These are phyloP conservation scores for Aspergillus puulaauensis DNA, from an alignment of 2,329 filamentous ascomycete genomes.

Conservation along the genomic window DNA sequence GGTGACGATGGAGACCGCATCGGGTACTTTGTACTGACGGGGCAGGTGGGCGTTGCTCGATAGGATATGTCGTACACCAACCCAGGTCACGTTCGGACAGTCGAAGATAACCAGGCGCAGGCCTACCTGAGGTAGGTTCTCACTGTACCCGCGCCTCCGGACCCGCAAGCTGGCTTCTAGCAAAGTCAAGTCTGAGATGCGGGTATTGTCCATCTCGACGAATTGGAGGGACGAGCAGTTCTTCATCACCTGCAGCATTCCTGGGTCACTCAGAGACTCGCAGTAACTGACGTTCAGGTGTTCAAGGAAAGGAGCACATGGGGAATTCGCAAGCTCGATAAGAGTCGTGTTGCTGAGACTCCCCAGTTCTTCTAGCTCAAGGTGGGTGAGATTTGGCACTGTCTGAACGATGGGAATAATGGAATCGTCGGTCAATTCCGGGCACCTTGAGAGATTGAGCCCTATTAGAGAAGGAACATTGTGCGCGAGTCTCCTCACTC, in stretches of 20 bases:
- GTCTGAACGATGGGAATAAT: slow-evolving; percentile 72
- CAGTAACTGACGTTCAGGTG: slow-evolving; percentile 91
- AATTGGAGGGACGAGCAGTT: slow-evolving; percentile 67
- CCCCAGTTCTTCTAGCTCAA: slow-evolving; percentile 85
- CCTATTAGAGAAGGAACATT: slow-evolving; percentile 79
- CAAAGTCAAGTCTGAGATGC: slow-evolving; percentile 81
- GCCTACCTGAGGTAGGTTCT: slow-evolving; percentile 56
- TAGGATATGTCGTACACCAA: slow-evolving; percentile 81
- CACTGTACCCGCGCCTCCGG: slow-evolving; percentile 60
- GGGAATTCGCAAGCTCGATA: slow-evolving; percentile 71
- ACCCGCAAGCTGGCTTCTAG: slow-evolving; percentile 82
- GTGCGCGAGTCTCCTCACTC: slow-evolving; percentile 69
- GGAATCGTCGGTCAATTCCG: slow-evolving; percentile 69
- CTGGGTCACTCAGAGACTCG: slow-evolving; percentile 76
- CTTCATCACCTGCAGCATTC: slow-evolving; percentile 80
- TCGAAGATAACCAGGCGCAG: slow-evolving; percentile 84
- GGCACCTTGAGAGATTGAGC: slow-evolving; percentile 77
- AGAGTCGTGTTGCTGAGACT: slow-evolving; percentile 74
- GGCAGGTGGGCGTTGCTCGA: slow-evolving; percentile 77
- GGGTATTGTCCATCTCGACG: slow-evolving; percentile 90
- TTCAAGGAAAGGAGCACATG: slow-evolving; percentile 68
- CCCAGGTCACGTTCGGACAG: slow-evolving; percentile 90
- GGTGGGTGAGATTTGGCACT: slow-evolving; percentile 73
- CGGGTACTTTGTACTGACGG: slow-evolving; percentile 43
- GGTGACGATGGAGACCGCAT: slow-evolving; percentile 34